Conservation (phyloP, 345 rosid species). For the Bruguiera gymnorhiza region DNA sequence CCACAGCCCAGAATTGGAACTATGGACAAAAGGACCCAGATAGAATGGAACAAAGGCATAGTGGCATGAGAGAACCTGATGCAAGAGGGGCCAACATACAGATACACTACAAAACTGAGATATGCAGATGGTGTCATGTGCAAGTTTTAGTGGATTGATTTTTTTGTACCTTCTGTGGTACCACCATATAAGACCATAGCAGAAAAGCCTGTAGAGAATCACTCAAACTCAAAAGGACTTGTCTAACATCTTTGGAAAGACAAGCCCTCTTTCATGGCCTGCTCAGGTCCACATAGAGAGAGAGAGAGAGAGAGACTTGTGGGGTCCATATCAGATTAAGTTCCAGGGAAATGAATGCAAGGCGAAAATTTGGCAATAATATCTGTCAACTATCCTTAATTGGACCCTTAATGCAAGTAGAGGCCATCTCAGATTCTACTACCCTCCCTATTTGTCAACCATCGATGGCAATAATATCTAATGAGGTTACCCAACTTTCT, state of each 20-base stretch:
- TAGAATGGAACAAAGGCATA: constrained; percentile 32
- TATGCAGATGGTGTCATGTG: constrained; percentile 24
- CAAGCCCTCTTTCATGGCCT: constrained; percentile 16
- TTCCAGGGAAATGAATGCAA: neutral
- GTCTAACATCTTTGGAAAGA: constrained; percentile 5
- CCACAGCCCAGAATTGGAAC: constrained; percentile 6
- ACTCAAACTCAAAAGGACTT: neutral
- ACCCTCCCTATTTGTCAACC: constrained; percentile 21
- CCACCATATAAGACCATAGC: constrained; percentile 25
- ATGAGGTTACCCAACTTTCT: constrained; percentile 16
- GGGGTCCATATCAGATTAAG: constrained; percentile 19
- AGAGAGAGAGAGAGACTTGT: constrained; percentile 3
- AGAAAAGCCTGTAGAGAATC: constrained; percentile 8
- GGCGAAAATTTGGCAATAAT: too few relatives aligned
- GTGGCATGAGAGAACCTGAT: constrained; percentile 12
- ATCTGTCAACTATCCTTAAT: too few relatives aligned
- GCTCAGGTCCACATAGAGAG: constrained; percentile 11
- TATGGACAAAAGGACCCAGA: constrained; percentile 28
- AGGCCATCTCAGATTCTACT: constrained; percentile 8
- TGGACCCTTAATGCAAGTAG: neutral
- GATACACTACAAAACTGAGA: constrained; percentile 25
- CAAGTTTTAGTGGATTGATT: constrained; percentile 9
- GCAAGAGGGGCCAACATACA: constrained; percentile 3
- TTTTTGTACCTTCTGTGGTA: constrained; percentile 16
- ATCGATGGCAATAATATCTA: neutral